Base-by-base conservation (phyloP, 108 stramenopile genomes). In the Schizochytrium sp. region DNA sequence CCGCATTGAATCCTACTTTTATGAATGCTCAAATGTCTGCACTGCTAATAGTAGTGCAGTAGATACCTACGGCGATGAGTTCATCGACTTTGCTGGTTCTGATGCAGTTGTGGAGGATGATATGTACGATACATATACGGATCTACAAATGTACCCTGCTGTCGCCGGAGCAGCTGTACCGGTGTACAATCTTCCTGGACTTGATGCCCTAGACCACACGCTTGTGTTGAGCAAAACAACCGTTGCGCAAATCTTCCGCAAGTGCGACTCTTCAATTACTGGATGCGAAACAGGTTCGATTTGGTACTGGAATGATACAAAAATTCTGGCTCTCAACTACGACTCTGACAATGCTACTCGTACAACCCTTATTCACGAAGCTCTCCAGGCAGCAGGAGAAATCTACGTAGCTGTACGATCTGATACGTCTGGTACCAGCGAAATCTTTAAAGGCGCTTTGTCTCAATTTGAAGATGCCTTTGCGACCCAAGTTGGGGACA, bases 131-230 rank as follows among this genome's bases (percentile, higher is more conserved):
- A 40, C 45, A 5, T 83, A 83, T 3, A 17, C 76, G 1, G 76
- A 83, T 53, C 13, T 83, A 38, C 76, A 83, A 55, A 55, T 55
- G 76, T 83, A 83, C 53, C 76, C 76, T 47, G 47, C 76, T 5
- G 76, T 83, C n/a, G 76, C 76, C n/a, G 76, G 76, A 5, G 76
- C 76, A 47, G 76, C 55, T 49, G 76, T 55, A 53, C 47, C 53
- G 50, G 55, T 83, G n/a, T 83, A 83, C 47, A 83, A 83, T 42
- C 76, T 83, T 5, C 45, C 76, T 83, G 76, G 17, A 5, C 76
- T 83, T 83, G 76, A 83, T 3, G 76, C 10, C 15, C 76, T 83
- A 47, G 76, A 28, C 40, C 28, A 83, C 53, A 83, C 76, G 15
- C 28, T 83, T 8, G 76, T 83, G 5, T 53, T 83, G 17, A 83